Evolutionary conservation across 2,329 filamentous ascomycete species (phyloP), one percentile per base, ranked within the genome.

Genomic region (Rhinocladiella mackenziei): DNA sequence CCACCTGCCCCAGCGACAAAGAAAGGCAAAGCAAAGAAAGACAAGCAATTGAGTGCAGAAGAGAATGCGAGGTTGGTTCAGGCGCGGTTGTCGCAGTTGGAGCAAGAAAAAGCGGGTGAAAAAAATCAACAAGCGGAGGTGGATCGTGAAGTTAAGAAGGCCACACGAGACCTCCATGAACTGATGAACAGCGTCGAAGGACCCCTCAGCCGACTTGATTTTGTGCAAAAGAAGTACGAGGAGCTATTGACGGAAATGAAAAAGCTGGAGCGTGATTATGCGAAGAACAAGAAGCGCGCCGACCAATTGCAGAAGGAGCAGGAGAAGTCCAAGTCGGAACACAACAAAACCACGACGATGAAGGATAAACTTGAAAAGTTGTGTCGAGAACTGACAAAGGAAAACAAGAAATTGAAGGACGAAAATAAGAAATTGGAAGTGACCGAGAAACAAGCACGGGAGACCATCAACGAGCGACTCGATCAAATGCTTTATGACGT

Each of bases 321-420:
- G 65, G 92, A 98, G 63, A 82, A 86, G 56, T 84, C 85, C 45
- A 81, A 89, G 58, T 85, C 83, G 34, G 92, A 98, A 64, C 74
- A 95, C 43, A 91, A 81, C 68, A 95, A 95, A 69, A 91, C 89
- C 15, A 83, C 86, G 14, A 85, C 83, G 1, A 80, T 97, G 62
- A 96, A 94, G 65, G 89, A 97, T 65, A 97, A 97, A 68, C 73
- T 98, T 33, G 92, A 98, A 68, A 98, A 97, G 64, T 74, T 98
- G 22, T 96, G 89, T 59, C 77, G 92, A 44, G 92, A 98, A 65
- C 76, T 98, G 43, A 92, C 94, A 49, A 86, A 91, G 59, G 92
- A 98, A 62, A 98, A 98, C 66, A 97, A 97, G 68, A 94, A 94
- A 69, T 81, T 98, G 55, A 97, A 97, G 84, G 86, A 89, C 68